A percentile compares a stretch with the other conserved stretches of the same genome.
These are phyloP conservation scores for Myriosclerotinia duriaeana DNA, from an alignment of 2,329 filamentous ascomycete genomes.

Conservation along the genomic window DNA sequence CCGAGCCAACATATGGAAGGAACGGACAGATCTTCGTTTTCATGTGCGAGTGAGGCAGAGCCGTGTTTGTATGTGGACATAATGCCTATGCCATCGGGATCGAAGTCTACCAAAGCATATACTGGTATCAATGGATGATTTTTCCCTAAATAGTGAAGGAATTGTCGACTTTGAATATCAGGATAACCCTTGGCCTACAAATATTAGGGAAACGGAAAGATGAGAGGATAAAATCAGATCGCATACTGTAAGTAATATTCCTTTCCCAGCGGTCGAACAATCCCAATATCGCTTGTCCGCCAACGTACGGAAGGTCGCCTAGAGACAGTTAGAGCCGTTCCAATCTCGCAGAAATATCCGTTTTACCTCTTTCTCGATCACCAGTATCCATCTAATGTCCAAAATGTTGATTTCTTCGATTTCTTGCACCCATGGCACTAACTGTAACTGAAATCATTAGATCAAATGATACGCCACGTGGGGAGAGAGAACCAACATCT, in stretches of 20 bases:
- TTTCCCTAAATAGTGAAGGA: slow-evolving; percentile 56
- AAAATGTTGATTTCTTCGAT: slow-evolving; percentile 53
- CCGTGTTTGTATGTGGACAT: slow-evolving; percentile 71
- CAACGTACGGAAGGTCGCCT: slow-evolving; percentile 76
- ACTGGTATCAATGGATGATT: slow-evolving; percentile 54
- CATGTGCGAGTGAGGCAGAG: slow-evolving; percentile 61
- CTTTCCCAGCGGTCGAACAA: slow-evolving; percentile 50
- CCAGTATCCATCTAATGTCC: slow-evolving; percentile 61
- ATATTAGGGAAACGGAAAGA: not conserved
- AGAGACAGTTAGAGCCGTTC: slow-evolving; percentile 30
- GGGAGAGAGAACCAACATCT: slow-evolving; percentile 40
- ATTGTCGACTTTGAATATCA: slow-evolving; percentile 67
- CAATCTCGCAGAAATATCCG: not conserved
- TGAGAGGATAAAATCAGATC: not conserved
- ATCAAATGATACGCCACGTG: not conserved
- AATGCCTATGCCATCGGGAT: slow-evolving; percentile 74
- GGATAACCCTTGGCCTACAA: slow-evolving; percentile 77
- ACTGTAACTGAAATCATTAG: slow-evolving; percentile 49
- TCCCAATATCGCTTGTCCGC: slow-evolving; percentile 57
- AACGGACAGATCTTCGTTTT: slow-evolving; percentile 50
- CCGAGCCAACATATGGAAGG: slow-evolving; percentile 65
- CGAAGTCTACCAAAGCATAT: slow-evolving; percentile 68
- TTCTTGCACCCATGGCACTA: slow-evolving; percentile 56
- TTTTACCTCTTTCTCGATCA: slow-evolving; percentile 75
- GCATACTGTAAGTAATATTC: slow-evolving; percentile 66